Conservation (phyloP, 352 stramenopile species). For the Globisporangium nunn region DNA sequence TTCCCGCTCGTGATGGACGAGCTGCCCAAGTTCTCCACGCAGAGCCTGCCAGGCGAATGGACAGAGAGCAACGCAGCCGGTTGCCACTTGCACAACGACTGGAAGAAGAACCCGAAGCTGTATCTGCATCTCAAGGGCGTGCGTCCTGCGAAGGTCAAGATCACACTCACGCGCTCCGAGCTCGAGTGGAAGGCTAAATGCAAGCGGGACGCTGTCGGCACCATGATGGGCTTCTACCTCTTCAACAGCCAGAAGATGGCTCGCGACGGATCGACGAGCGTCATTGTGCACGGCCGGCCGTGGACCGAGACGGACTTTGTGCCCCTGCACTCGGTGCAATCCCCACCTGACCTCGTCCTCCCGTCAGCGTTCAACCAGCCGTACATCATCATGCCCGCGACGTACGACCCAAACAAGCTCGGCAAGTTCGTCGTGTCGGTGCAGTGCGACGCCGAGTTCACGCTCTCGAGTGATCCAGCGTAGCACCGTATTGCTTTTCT, state of each 20-base stretch:
- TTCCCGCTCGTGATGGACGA: constrained; percentile 58
- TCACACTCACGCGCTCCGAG: constrained; percentile 77
- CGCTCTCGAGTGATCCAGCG: constrained; percentile 36
- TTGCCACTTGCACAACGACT: constrained; percentile 76
- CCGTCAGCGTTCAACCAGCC: constrained; percentile 68
- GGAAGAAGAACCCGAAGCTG: constrained; percentile 86
- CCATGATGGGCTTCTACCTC: constrained; percentile 90
- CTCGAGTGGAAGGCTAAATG: constrained; percentile 78
- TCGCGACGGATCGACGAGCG: constrained; percentile 21
- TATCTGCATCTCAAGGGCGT: constrained; percentile 68
- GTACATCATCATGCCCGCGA: constrained; percentile 87
- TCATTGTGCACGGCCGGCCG: constrained; percentile 58
- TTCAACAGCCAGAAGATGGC: constrained; percentile 46
- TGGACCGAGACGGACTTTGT: constrained; percentile 87
- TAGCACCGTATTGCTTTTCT: background rate
- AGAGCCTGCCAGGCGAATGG: constrained; percentile 81
- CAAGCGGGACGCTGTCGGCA: constrained; percentile 75
- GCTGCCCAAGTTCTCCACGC: constrained; percentile 50
- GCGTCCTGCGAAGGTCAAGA: constrained; percentile 60
- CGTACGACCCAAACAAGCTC: constrained; percentile 71
- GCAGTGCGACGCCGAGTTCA: constrained; percentile 77
- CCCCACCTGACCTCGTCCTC: constrained; percentile 56
- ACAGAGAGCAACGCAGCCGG: constrained; percentile 47
- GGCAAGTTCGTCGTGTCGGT: constrained; percentile 84
- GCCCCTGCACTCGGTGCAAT: constrained; percentile 61